Base-by-base conservation (phyloP, 352 stramenopile species). In the Phytophthora constricta region DNA sequence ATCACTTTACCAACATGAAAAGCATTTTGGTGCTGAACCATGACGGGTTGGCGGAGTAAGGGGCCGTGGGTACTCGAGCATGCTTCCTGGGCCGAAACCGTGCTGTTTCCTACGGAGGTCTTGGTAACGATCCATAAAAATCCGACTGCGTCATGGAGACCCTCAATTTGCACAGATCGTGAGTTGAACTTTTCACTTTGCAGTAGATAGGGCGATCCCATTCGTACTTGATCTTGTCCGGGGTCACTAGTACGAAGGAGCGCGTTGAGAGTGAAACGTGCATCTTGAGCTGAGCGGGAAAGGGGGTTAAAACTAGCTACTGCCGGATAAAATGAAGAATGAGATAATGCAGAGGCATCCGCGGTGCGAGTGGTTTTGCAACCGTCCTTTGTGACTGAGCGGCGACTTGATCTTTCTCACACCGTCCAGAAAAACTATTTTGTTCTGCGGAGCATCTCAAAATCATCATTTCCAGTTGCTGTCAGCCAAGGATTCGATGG, bases 401-500 rank as follows among this genome's bases (percentile, higher is more conserved):
- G 13, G 31, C 7, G 31, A 37, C 13, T 7, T 13, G 31, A 37
- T 37, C 31, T 11, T 37, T 37, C 31, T 37, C 31, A 37, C 31
- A 37, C 31, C 31, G 31, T 11, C 31, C 31, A 37, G 31, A 37
- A 37, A 37, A 37, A 7, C 31, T 37, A 37, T 37, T 37, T 37
- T 37, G 31, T 7, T 37, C 13, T 37, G 31, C 31, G 31, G 7
- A 11, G 31, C 31, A 37, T 37, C 31, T 11, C 31, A 37, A 37
- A 37, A 37, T 37, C 31, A 13, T 37, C 31, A 37, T 23, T 47
- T 17, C 70, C 70, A 27, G 55, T 77, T 5, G 65, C 66, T 42
- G 52, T 61, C 8, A 66, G 54, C 4, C 59, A 65, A 19, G 43
- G 59, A 16, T 48, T 77, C 34, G 64, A 42, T 5, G 41, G 61